Conservation (phyloP, 371 early-diverging fungal genomes). For the Aphelidium insulamus region DNA sequence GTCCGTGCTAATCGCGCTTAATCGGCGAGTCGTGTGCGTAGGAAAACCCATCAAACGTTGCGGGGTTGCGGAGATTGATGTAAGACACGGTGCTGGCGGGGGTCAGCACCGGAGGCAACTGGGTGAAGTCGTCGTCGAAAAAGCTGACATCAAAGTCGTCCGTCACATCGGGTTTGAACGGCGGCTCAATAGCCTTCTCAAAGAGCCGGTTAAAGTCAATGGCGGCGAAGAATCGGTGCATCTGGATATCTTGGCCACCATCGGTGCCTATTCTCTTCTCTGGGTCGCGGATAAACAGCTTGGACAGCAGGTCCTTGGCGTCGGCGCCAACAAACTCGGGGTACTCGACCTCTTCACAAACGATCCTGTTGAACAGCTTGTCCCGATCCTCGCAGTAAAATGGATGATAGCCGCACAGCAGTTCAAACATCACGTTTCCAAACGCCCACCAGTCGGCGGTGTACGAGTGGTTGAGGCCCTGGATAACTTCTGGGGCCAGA, state of each 20-base stretch:
- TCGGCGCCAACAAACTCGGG: conserved; percentile 6
- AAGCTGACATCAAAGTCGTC: conserved; percentile 15
- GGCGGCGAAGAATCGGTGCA: conserved; percentile 12
- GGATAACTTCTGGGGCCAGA: conserved; percentile 30
- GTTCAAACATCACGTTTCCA: conserved; percentile 27
- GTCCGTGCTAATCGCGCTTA: too few species aligned
- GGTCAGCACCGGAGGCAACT: too few species aligned
- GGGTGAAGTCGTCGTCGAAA: conserved; percentile 15
- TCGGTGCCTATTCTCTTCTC: conserved; percentile 8
- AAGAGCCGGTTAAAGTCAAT: conserved; percentile 16
- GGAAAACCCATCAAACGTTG: too few species aligned
- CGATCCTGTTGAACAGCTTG: conserved; percentile 11
- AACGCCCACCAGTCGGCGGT: conserved; percentile 32
- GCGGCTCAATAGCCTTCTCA: conserved; percentile 12
- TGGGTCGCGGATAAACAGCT: conserved; percentile 9
- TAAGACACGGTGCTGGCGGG: too few species aligned
- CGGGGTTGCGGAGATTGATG: too few species aligned
- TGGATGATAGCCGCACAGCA: conserved; percentile 21
- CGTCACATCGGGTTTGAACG: conserved; percentile 15
- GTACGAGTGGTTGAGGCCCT: conserved; percentile 15
- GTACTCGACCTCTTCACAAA: conserved; percentile 8
- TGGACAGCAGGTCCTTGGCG: conserved; percentile 7
- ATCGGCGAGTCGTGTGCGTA: too few species aligned
- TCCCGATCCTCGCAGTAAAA: conserved; percentile 14
- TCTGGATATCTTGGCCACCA: conserved; percentile 8